phyloP scores from a whole-genome alignment of 2,329 filamentous ascomycete genomes.

The Gaeumannomyces sp. region DNA sequence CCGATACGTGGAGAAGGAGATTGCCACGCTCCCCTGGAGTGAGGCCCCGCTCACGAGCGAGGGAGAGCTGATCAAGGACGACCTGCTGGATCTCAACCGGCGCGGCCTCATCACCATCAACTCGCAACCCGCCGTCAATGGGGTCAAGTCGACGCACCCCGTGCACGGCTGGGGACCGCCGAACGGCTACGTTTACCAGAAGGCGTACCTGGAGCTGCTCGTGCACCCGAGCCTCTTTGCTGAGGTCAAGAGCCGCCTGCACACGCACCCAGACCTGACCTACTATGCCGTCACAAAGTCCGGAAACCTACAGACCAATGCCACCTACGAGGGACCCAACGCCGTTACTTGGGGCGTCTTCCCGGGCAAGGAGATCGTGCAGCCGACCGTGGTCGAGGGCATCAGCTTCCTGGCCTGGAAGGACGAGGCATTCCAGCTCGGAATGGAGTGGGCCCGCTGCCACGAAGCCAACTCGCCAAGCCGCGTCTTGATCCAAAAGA shows the following conservation, averaged over 20 bases:
- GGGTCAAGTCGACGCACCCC: conserved; percentile 78
- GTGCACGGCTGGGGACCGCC: conserved; percentile 90
- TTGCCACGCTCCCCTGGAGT: conserved; percentile 88
- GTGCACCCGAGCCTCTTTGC: conserved; percentile 74
- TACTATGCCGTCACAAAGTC: conserved; percentile 89
- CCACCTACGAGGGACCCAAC: conserved; percentile 80
- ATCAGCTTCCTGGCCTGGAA: conserved; percentile 98
- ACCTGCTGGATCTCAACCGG: conserved; percentile 75
- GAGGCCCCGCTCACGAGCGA: conserved; percentile 81
- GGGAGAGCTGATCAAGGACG: conserved; percentile 68
- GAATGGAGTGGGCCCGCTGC: conserved; percentile 90
- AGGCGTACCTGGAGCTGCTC: conserved; percentile 90
- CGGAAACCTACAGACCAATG: conserved; percentile 78
- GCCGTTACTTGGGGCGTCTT: conserved; percentile 99
- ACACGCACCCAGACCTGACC: conserved; percentile 73
- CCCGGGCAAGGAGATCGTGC: conserved; percentile 98
- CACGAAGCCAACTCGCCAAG: conserved; percentile 72
- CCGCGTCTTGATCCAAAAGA: conserved; percentile 68
- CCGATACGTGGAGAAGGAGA: conserved; percentile 71
- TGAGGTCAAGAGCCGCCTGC: conserved; percentile 71
- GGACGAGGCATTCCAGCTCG: conserved; percentile 91
- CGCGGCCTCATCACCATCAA: conserved; percentile 92
- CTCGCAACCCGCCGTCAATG: conserved; percentile 91
- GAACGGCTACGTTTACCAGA: conserved; percentile 97
- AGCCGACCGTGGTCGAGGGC: conserved; percentile 98